phyloP scores from a whole-genome alignment of 2,329 filamentous ascomycete species.

The Aspergillus sp. region DNA sequence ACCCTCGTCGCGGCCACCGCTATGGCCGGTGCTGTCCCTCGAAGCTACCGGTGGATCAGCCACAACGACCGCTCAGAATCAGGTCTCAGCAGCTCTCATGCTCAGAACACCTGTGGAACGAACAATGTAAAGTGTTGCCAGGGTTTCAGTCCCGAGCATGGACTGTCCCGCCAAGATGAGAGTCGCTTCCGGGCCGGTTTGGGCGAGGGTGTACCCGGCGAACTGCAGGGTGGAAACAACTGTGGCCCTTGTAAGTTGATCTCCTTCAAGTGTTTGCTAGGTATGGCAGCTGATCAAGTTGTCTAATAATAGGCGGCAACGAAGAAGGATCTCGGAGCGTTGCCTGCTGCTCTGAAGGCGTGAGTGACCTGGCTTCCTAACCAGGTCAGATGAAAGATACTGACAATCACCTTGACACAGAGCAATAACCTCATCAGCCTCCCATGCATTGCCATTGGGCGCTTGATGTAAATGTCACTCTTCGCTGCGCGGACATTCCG shows the following conservation, averaged over 20 bases:
- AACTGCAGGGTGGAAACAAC: not conserved
- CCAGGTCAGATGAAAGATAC: not conserved
- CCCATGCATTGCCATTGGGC: not conserved
- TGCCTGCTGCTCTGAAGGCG: not conserved
- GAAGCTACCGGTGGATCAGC: not conserved
- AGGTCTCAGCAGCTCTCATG: constrained; percentile 8
- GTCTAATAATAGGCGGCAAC: not conserved
- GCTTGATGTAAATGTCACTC: not conserved
- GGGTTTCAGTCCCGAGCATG: not conserved
- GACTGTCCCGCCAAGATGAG: not conserved
- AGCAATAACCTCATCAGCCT: not conserved
- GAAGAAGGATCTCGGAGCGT: not conserved
- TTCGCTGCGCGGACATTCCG: too few relatives aligned
- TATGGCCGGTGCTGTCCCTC: constrained; percentile 8
- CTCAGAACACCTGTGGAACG: constrained; percentile 7
- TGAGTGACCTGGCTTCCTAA: not conserved
- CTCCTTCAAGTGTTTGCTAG: not conserved
- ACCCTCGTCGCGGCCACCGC: constrained; percentile 24
- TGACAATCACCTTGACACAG: not conserved
- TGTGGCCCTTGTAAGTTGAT: not conserved
- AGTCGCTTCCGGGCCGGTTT: not conserved
- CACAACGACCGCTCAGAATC: not conserved
- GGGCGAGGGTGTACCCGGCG: not conserved
- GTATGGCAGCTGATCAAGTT: not conserved
- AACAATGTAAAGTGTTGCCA: not conserved